A percentile compares a stretch with the other conserved stretches of the same genome.
Evolutionary conservation across 768 basidiomycete species (phyloP).

Genomic region (Trametes meyenii): DNA sequence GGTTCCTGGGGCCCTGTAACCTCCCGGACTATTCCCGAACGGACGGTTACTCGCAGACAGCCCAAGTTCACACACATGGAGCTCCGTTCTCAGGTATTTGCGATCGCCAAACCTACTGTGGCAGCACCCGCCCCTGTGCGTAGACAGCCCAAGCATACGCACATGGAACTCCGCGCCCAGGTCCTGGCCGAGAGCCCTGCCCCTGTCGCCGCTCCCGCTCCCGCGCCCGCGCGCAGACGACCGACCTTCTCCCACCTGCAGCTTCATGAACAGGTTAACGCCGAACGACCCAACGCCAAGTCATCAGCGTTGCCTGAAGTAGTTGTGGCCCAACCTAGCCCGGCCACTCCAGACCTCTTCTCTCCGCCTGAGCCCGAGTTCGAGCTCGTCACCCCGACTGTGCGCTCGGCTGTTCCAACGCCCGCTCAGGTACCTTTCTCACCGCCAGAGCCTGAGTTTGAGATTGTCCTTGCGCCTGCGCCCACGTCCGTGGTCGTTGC

Average conservation of each 20-base stretch:
- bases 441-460: slow-evolving; percentile 18
- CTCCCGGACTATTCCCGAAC: too few species aligned
- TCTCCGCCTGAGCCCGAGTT: slow-evolving; percentile 13
- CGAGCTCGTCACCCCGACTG: slow-evolving; percentile 4
- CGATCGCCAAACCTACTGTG: neutral
- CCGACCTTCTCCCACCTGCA: slow-evolving; percentile 27
- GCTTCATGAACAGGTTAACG: slow-evolving; percentile 23
- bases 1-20: slow-evolving; percentile 4
- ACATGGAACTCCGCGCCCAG: slow-evolving; percentile 1
- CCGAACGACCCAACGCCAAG: neutral
- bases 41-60: neutral
- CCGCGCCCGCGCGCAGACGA: neutral
- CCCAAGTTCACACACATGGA: slow-evolving; percentile 6
- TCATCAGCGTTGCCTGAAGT: neutral
- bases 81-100: neutral
- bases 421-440: neutral
- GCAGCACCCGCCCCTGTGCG: neutral
- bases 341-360: slow-evolving; percentile 5
- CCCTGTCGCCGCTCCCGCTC: neutral
- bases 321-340: slow-evolving; percentile 1
- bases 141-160: slow-evolving; percentile 4
- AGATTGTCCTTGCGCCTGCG: slow-evolving; percentile 13
- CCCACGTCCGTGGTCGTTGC: neutral
- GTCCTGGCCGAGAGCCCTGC: neutral
- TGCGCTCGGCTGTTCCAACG: slow-evolving; percentile 1